Evolutionary conservation across 768 basidiomycete species (phyloP).

Genomic region (Tulasnella sp.): DNA sequence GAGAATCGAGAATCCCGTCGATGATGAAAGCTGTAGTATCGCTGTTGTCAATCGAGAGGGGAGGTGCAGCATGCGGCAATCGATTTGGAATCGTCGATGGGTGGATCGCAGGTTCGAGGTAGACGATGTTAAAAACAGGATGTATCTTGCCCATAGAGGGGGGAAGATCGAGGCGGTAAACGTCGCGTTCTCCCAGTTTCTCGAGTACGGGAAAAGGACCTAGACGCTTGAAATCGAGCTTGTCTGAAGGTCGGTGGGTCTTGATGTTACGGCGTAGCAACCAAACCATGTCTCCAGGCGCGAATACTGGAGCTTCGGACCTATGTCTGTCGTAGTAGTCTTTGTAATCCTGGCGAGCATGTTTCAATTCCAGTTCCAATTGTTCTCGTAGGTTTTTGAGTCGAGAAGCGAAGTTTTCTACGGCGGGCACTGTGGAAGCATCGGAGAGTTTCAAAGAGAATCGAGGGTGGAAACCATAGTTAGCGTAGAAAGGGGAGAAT

Average conservation of each 20-base stretch:
- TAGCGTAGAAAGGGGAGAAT: constrained; percentile 30
- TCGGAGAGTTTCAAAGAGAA: neutral
- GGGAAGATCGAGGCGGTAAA: constrained; percentile 9
- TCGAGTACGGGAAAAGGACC: constrained; percentile 10
- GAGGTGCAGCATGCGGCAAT: neutral
- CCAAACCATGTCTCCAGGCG: constrained; percentile 13
- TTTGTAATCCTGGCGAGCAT: neutral
- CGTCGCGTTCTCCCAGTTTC: neutral
- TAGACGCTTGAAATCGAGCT: constrained; percentile 7
- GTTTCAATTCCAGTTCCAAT: neutral
- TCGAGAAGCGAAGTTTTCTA: neutral
- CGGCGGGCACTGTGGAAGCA: neutral
- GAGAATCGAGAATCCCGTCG: too few species aligned
- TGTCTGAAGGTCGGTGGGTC: constrained; percentile 14
- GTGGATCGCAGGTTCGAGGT: neutral
- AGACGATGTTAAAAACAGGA: constrained; percentile 4
- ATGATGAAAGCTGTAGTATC: too few species aligned
- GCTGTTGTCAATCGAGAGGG: neutral
- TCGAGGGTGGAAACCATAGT: constrained; percentile 23
- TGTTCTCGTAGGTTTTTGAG: neutral
- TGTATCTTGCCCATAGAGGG: neutral
- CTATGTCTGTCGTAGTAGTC: neutral
- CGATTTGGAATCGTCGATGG: neutral
- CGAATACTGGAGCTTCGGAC: constrained; percentile 9
- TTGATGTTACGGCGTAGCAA: constrained; percentile 12